A percentile compares a stretch with the other conserved stretches of the same genome.
These are phyloP conservation scores for Neoboletus magnificus DNA, from an alignment of 768 basidiomycete genomes.

Conservation along the genomic window DNA sequence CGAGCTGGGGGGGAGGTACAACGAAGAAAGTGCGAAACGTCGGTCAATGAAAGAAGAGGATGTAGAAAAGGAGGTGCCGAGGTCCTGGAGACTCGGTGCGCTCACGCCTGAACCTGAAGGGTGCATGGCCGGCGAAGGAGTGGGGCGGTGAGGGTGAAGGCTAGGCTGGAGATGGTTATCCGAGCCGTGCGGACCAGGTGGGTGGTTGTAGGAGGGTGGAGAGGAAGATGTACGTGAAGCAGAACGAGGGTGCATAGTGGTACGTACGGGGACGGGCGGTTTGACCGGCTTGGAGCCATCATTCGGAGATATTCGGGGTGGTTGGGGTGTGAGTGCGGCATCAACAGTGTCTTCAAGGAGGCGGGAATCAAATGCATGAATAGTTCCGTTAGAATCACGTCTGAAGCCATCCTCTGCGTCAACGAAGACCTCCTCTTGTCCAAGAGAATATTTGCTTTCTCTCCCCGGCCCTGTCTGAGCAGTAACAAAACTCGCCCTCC, in stretches of 20 bases:
- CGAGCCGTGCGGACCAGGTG: slow-evolving; percentile 14
- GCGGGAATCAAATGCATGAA: slow-evolving; percentile 18
- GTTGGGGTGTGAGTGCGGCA: slow-evolving; percentile 2
- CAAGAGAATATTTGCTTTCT: slow-evolving; percentile 32
- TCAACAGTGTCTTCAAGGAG: slow-evolving; percentile 12
- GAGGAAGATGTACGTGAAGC: slow-evolving; percentile 17
- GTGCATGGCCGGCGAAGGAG: slow-evolving; percentile 1
- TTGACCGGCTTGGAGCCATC: slow-evolving; percentile 7
- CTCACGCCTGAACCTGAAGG: slow-evolving; percentile 12
- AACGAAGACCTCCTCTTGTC: slow-evolving; percentile 26
- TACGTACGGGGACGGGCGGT: slow-evolving; percentile 22
- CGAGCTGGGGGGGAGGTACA: slow-evolving; percentile 35
- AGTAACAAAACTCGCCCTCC: slow-evolving; percentile 58
- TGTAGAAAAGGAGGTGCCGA: slow-evolving; percentile 29
- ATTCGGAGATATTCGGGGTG: background rate
- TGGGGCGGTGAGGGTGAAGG: slow-evolving; percentile 15
- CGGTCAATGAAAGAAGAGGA: slow-evolving; percentile 52
- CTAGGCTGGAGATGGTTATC: slow-evolving; percentile 15
- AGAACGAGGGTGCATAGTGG: slow-evolving; percentile 12
- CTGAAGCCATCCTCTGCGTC: slow-evolving; percentile 27
- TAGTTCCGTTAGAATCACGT: slow-evolving; percentile 23
- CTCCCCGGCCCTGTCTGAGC: slow-evolving; percentile 33
- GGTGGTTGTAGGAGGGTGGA: slow-evolving; percentile 26
- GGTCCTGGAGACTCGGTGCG: slow-evolving; percentile 28
- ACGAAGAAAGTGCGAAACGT: slow-evolving; percentile 45